phyloP scores from a whole-genome alignment of 2,329 filamentous ascomycete genomes.

The Ambrosiella xylebori region DNA sequence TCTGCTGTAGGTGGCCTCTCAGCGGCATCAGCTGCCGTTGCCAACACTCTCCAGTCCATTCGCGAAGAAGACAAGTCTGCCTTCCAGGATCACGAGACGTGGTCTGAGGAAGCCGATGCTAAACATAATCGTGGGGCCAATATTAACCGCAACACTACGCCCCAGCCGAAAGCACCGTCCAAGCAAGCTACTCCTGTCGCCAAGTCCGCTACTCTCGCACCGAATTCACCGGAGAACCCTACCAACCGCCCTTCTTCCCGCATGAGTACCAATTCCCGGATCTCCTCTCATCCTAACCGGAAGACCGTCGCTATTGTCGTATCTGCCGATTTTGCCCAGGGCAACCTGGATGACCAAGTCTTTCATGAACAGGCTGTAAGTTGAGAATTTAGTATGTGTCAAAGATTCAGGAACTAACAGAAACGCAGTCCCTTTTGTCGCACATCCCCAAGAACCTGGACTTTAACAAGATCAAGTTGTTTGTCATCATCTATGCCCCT shows the following conservation, averaged over 20 bases:
- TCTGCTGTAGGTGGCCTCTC: constrained; percentile 66
- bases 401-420: background rate
- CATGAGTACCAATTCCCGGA: constrained; percentile 7
- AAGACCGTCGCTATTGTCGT: constrained; percentile 81
- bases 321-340: constrained; percentile 52
- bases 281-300: constrained; percentile 20
- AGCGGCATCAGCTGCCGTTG: constrained; percentile 66
- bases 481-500: constrained; percentile 80
- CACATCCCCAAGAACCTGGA: constrained; percentile 69
- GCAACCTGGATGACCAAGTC: constrained; percentile 39
- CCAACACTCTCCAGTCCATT: constrained; percentile 67
- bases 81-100: constrained; percentile 73
- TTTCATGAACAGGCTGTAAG: constrained; percentile 70
- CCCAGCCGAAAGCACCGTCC: background rate
- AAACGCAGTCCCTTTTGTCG: constrained; percentile 61
- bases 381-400: constrained; percentile 13
- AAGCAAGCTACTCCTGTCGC: background rate
- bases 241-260: constrained; percentile 8
- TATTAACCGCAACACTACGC: background rate
- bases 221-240: background rate
- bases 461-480: constrained; percentile 56
- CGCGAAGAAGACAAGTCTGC: constrained; percentile 67
- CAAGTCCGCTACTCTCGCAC: background rate
- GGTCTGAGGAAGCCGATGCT: constrained; percentile 76
- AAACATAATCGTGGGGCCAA: constrained; percentile 29